Evolutionary conservation across 176 grass and related monocot species (phyloP), one percentile per base, ranked within the genome.

Genomic region (Carex parvula): DNA sequence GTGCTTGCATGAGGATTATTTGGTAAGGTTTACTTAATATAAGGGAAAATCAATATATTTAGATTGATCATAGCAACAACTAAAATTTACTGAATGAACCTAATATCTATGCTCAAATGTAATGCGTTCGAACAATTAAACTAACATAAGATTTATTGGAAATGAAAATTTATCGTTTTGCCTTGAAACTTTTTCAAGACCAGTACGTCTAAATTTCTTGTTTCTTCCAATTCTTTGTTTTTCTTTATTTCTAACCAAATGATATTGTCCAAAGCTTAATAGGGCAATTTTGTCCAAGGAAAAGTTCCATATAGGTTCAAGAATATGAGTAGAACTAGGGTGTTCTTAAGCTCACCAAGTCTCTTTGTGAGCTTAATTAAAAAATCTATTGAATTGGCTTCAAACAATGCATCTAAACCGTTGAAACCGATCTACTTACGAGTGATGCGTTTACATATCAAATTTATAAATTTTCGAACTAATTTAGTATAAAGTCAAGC

Each of bases 1-100:
- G 70, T 92, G 44, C 80, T 54, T 97, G 60, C 86, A 89, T 62
- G 85, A 89, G 39, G 89, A 94, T 59, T 94, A 91, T 58, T 86
- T 68, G 88, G 94, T 94, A 85, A 93, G 88, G 30, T 80, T 60
- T 33, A 18, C 53, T 57, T 74, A 12, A 58, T 58, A 32, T 54
- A 32, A 84, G 22, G 17, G 64, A 17, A 14, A 66, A 81, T 20
- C 29, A 81, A 48, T 71, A 29, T 57, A 70, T 35, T 13, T 60
- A 66, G 17, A 20, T 15, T 67, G 64, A 35, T 67, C 5, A 16
- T 37, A 15, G 26, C 70, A 53, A 53, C n/a, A 24, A 52, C 21
- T 72, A 41, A 48, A 53, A 26, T 15, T 33, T 57, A 55, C 30
- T 22, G 26, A 84, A 55, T 56, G 56, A 12, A 54, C 70, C 48